A percentile compares a stretch with the other conserved stretches of the same genome.
These are phyloP conservation scores for Ceratocystis colombiana DNA, from an alignment of 2,329 filamentous ascomycete species.

Conservation along the genomic window DNA sequence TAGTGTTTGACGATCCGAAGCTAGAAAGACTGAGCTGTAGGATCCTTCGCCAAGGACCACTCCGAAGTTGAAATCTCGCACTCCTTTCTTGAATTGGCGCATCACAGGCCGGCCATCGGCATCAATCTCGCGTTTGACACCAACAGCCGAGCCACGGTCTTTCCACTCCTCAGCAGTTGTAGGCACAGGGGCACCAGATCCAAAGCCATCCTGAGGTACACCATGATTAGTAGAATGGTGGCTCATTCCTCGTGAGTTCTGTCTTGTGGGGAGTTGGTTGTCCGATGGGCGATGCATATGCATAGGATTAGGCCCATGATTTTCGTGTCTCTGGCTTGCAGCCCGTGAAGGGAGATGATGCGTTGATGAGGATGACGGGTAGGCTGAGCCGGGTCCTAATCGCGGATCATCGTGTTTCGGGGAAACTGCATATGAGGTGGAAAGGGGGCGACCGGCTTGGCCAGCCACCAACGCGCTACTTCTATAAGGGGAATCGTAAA, in stretches of 20 bases:
- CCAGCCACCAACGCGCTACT: constrained; percentile 23
- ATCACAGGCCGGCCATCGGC: constrained; percentile 71
- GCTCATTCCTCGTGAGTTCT: constrained; percentile 62
- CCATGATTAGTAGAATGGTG: constrained; percentile 41
- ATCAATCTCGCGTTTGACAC: constrained; percentile 72
- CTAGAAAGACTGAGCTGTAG: constrained; percentile 90
- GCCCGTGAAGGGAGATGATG: constrained; percentile 22
- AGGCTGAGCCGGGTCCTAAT: neutral
- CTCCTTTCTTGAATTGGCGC: constrained; percentile 86
- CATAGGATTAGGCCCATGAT: neutral
- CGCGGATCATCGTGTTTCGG: constrained; percentile 37
- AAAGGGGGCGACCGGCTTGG: constrained; percentile 21
- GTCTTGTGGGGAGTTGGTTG: constrained; percentile 28
- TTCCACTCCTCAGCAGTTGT: constrained; percentile 86
- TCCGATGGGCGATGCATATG: constrained; percentile 15
- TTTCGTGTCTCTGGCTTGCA: constrained; percentile 21
- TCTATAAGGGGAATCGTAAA: constrained; percentile 23
- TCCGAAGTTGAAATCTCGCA: constrained; percentile 92
- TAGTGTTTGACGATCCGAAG: constrained; percentile 83
- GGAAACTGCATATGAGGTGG: constrained; percentile 21
- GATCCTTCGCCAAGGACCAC: constrained; percentile 87
- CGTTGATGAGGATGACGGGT: constrained; percentile 3
- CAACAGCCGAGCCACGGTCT: constrained; percentile 82
- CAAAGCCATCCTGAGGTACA: constrained; percentile 30
- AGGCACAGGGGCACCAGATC: constrained; percentile 37